Conservation (phyloP, 805 yeast species). For the Pachysolen tannophilus region DNA sequence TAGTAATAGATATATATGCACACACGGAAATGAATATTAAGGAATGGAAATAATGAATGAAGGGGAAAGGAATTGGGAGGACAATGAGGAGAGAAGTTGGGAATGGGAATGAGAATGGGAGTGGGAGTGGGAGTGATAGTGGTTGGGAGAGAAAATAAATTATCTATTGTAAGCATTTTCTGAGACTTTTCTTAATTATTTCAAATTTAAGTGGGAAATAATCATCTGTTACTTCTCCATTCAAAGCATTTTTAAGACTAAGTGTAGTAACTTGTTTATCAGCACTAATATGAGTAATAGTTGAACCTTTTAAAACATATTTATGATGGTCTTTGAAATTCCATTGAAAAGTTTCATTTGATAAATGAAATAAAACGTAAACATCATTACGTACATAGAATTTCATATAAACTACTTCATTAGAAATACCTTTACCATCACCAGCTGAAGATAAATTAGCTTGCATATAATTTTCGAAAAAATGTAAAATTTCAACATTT, state of each 20-base stretch:
- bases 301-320: slow-evolving; percentile 64
- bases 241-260: slow-evolving; percentile 41
- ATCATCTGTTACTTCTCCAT: slow-evolving; percentile 38
- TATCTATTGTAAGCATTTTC: slow-evolving; percentile 16
- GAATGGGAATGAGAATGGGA: no score
- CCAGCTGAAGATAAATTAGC: slow-evolving; percentile 74
- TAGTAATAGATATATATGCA: no score
- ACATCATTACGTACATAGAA: slow-evolving; percentile 47
- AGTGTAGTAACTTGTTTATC: slow-evolving; percentile 63
- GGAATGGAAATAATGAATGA: no score
- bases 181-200: slow-evolving; percentile 62
- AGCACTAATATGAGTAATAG: slow-evolving; percentile 77
- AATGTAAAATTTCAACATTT: slow-evolving; percentile 79
- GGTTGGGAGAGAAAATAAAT: no score
- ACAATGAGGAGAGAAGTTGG: no score
- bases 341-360: slow-evolving; percentile 89
- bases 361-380: slow-evolving; percentile 86
- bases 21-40: no score
- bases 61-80: no score
- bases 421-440: slow-evolving; percentile 25
- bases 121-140: no score
- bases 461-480: slow-evolving; percentile 88
- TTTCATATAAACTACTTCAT: slow-evolving; percentile 8
- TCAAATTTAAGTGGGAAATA: slow-evolving; percentile 40
- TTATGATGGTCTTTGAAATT: slow-evolving; percentile 95